phyloP scores from a whole-genome alignment of 2,329 filamentous ascomycete genomes.

The Botrytis fabae region DNA sequence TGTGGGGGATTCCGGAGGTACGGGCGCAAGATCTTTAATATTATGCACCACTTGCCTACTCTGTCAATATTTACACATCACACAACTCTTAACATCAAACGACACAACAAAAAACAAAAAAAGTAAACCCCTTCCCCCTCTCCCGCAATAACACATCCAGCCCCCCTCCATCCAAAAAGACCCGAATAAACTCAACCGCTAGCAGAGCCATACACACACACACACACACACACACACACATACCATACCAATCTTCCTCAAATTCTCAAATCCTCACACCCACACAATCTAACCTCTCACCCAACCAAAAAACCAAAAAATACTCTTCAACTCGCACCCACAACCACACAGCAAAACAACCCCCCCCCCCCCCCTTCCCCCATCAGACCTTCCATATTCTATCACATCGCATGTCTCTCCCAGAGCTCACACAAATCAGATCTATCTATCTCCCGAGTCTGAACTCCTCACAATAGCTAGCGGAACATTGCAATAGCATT shows the following conservation, averaged over 20 bases:
- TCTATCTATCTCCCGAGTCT: neutral
- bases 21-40: accelerated
- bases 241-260: too few species aligned
- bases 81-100: neutral
- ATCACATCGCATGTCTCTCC: too few species aligned
- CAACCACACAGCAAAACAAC: neutral
- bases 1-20: accelerated
- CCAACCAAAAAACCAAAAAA: too few species aligned
- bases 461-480: neutral
- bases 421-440: neutral
- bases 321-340: neutral
- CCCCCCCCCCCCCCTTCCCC: too few species aligned
- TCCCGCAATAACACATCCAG: neutral
- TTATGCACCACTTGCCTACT: accelerated
- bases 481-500: neutral
- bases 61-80: neutral
- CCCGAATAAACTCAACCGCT: neutral
- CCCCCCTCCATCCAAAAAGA: neutral
- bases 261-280: neutral
- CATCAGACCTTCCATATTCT: too few species aligned
- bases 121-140: too few species aligned
- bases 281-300: too few species aligned
- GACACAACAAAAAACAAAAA: too few species aligned
- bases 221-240: too few species aligned
- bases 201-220: neutral